Evolutionary conservation across 2,329 filamentous ascomycete species (phyloP).

Genomic region (Orbilia oligospora): DNA sequence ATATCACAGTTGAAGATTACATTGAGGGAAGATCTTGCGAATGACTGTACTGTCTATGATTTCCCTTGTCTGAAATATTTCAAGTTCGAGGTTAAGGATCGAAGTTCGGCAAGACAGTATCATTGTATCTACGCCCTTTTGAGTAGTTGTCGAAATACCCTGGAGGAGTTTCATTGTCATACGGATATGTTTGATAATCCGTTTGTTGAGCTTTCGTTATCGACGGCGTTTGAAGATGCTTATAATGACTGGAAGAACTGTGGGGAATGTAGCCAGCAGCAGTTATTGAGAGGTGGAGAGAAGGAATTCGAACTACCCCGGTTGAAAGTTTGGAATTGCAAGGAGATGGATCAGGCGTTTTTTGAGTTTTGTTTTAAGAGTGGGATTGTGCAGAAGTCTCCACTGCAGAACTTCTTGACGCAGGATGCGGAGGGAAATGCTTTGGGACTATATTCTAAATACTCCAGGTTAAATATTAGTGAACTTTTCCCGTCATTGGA

Average conservation of each 20-base stretch:
- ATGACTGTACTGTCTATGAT: conserved; percentile 34
- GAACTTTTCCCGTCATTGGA: conserved; percentile 1
- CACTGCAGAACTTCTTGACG: conserved; percentile 16
- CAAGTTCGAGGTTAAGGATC: not conserved
- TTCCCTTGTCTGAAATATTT: conserved; percentile 40
- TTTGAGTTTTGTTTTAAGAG: conserved; percentile 17
- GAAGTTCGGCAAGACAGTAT: not conserved
- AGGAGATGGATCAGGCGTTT: conserved; percentile 17
- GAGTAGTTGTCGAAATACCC: conserved; percentile 35
- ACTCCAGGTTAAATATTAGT: conserved; percentile 26
- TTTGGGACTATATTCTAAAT: conserved; percentile 1
- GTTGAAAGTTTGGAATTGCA: conserved; percentile 24
- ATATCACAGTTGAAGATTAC: conserved; percentile 28
- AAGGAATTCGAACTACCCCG: conserved; percentile 15
- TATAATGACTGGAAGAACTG: conserved; percentile 26
- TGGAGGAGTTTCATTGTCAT: conserved; percentile 26
- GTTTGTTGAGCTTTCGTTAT: not conserved
- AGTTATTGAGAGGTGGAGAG: not conserved
- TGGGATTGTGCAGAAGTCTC: conserved; percentile 5
- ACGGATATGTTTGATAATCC: conserved; percentile 20
- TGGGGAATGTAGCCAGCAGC: conserved; percentile 7
- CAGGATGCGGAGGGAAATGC: conserved; percentile 3
- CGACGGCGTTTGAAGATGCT: conserved; percentile 3
- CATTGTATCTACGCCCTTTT: conserved; percentile 41
- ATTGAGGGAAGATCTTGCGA: conserved; percentile 19